phyloP scores from a whole-genome alignment of 352 stramenopile species.

The Globisporangium rhizosaccharum region DNA sequence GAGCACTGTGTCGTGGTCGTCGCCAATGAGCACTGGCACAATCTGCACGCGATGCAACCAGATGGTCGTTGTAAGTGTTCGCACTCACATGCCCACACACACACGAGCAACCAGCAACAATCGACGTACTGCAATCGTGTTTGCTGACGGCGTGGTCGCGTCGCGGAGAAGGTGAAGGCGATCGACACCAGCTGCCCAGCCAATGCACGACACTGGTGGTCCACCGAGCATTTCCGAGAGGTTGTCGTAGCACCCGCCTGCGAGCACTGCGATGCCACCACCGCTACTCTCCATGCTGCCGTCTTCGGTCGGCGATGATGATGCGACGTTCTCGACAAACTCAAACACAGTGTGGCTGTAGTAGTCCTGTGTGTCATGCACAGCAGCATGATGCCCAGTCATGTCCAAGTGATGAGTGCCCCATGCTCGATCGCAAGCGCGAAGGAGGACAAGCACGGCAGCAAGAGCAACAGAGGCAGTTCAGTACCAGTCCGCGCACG shows the following conservation, averaged over 20 bases:
- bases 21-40: slow-evolving; percentile 50
- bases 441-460: background rate
- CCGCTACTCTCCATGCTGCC: slow-evolving; percentile 7
- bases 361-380: slow-evolving; percentile 53
- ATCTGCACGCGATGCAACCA: slow-evolving; percentile 26
- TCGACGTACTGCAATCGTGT: slow-evolving; percentile 45
- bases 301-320: slow-evolving; percentile 4
- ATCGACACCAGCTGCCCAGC: slow-evolving; percentile 84
- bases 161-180: slow-evolving; percentile 61
- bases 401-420: too few relatives aligned
- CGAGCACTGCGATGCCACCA: slow-evolving; percentile 70
- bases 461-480: background rate
- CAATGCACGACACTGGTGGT: slow-evolving; percentile 55
- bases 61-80: too few relatives aligned
- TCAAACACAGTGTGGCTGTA: slow-evolving; percentile 89
- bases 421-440: too few relatives aligned
- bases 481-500: slow-evolving; percentile 70
- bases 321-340: slow-evolving; percentile 57
- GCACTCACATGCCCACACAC: background rate
- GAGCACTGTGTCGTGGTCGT: slow-evolving; percentile 39
- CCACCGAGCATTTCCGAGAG: slow-evolving; percentile 66
- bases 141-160: slow-evolving; percentile 7
- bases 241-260: slow-evolving; percentile 80
- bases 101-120: background rate
- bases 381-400: background rate